A percentile compares a stretch with the other conserved stretches of the same genome.
Evolutionary conservation across 371 early-diverging fungal species (phyloP).

Genomic region (Dichotomocladium elegans): DNA sequence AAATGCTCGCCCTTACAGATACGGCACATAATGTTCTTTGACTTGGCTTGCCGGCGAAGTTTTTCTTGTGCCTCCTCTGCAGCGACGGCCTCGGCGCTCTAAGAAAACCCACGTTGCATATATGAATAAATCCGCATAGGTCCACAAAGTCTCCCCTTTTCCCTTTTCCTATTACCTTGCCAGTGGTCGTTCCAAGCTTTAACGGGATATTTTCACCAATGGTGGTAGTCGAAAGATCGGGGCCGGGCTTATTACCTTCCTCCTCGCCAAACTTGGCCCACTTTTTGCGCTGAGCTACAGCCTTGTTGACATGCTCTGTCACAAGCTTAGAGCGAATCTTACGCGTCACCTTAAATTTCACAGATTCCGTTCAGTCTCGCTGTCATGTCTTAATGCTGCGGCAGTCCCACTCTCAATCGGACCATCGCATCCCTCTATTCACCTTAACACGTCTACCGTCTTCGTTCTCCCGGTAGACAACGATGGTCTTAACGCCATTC

Average conservation of each 20-base stretch:
- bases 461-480: constrained; percentile 80
- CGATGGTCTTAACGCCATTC: constrained; percentile 81
- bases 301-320: constrained; percentile 81
- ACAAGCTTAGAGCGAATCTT: constrained; percentile 77
- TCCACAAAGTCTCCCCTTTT: background rate
- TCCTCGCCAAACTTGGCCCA: constrained; percentile 86
- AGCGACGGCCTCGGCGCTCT: constrained; percentile 41
- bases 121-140: background rate
- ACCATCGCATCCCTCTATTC: no score
- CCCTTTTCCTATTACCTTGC: constrained; percentile 31
- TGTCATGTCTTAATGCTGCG: background rate
- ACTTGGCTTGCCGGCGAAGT: constrained; percentile 45
- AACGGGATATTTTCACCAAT: constrained; percentile 87
- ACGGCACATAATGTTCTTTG: constrained; percentile 91
- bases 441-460: constrained; percentile 89
- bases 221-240: constrained; percentile 86
- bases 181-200: constrained; percentile 69
- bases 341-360: constrained; percentile 66
- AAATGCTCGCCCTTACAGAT: constrained; percentile 96
- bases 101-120: background rate
- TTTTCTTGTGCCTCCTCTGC: constrained; percentile 56
- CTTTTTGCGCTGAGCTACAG: constrained; percentile 87
- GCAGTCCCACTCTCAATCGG: background rate
- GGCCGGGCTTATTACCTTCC: constrained; percentile 70
- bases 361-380: background rate